Conservation (phyloP, 2,329 filamentous ascomycete species). For the Hymenoscyphus infarciens region DNA sequence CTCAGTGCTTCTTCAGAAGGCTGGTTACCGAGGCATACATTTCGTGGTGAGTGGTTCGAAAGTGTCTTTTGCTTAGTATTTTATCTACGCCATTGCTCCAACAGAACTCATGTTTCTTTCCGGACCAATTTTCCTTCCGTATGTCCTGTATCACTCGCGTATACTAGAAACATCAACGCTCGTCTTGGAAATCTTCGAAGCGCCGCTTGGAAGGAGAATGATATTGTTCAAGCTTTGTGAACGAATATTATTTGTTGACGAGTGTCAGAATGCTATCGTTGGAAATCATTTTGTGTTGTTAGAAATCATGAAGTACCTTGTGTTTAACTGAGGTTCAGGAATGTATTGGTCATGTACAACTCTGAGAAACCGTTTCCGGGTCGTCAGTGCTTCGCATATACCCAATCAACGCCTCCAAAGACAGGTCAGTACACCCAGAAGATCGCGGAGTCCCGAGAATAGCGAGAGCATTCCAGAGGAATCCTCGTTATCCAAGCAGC, state of each 20-base stretch:
- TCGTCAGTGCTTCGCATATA: constrained; percentile 41
- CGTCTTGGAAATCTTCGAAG: too few relatives aligned
- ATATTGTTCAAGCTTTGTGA: too few relatives aligned
- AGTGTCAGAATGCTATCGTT: background rate
- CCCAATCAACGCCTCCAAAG: constrained; percentile 28
- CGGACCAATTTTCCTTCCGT: background rate
- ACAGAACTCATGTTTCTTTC: background rate
- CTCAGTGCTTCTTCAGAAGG: constrained; percentile 42
- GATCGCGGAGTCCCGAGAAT: background rate
- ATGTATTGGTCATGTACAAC: constrained; percentile 69
- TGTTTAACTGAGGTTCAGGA: background rate
- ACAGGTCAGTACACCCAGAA: constrained; percentile 16
- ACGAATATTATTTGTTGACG: too few relatives aligned
- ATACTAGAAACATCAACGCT: background rate
- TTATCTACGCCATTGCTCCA: background rate
- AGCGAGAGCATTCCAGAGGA: constrained; percentile 13
- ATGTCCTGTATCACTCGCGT: background rate
- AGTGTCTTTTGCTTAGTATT: background rate
- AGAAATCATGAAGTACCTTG: background rate
- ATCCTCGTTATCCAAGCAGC: constrained; percentile 17
- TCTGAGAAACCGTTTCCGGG: constrained; percentile 27
- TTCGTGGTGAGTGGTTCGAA: constrained; percentile 43
- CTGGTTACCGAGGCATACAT: constrained; percentile 51
- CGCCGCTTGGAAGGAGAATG: too few relatives aligned
- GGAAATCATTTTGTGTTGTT: background rate